These are phyloP conservation scores for Tricladium varicosporioides DNA, from an alignment of 2,329 filamentous ascomycete genomes.

Conservation along the genomic window DNA sequence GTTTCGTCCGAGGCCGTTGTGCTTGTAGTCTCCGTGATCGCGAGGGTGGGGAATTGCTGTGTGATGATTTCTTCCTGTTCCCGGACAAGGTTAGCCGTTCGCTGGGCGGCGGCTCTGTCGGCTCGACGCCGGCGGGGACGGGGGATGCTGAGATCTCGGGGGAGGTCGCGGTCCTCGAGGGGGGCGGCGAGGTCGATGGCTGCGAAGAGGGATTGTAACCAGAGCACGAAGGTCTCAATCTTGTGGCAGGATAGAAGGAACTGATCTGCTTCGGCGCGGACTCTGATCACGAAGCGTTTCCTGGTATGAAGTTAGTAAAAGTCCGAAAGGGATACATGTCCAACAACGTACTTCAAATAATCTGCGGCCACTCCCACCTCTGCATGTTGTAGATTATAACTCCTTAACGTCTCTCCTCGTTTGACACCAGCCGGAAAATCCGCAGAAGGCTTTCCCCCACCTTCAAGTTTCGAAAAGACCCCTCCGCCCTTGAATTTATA, in stretches of 20 bases:
- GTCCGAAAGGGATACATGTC: background rate
- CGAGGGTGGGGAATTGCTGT: conserved; percentile 22
- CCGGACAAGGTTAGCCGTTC: conserved; percentile 16
- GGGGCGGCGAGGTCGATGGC: conserved; percentile 70
- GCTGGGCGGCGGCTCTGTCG: conserved; percentile 8
- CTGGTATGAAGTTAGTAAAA: conserved; percentile 9
- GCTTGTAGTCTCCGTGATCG: conserved; percentile 3
- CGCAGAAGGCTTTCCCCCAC: conserved; percentile 47
- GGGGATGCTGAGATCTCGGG: conserved; percentile 60
- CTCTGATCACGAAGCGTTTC: conserved; percentile 62
- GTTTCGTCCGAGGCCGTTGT: background rate
- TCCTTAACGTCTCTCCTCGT: conserved; percentile 56
- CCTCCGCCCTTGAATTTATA: conserved; percentile 61
- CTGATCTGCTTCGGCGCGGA: conserved; percentile 72
- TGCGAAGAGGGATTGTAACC: conserved; percentile 68
- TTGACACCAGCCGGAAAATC: conserved; percentile 52
- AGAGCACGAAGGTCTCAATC: conserved; percentile 63
- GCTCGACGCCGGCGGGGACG: conserved; percentile 23
- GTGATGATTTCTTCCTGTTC: conserved; percentile 27
- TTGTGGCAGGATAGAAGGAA: conserved; percentile 67
- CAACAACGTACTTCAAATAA: conserved; percentile 60
- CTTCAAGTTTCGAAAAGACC: conserved; percentile 47
- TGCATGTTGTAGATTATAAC: conserved; percentile 72
- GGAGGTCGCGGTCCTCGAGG: conserved; percentile 67
- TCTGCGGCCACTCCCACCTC: conserved; percentile 74